phyloP scores from a whole-genome alignment of 2,329 filamentous ascomycete genomes.

The Penicillium sp. region DNA sequence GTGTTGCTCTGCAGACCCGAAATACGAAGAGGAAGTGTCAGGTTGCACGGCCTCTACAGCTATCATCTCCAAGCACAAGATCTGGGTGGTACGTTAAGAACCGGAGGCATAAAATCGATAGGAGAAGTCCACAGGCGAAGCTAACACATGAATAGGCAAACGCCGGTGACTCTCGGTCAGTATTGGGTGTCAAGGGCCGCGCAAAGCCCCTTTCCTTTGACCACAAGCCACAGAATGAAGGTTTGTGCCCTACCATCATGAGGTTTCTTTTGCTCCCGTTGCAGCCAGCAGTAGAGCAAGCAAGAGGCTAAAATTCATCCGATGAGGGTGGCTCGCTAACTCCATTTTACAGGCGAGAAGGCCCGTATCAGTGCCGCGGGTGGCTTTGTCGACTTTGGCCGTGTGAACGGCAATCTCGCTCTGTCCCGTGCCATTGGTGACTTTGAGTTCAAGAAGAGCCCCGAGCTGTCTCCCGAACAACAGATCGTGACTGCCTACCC shows the following conservation, averaged over 20 bases:
- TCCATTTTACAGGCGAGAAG: conserved; percentile 73
- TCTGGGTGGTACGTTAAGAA: conserved; percentile 78
- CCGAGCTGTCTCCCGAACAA: conserved; percentile 93
- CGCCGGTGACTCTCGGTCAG: conserved; percentile 91
- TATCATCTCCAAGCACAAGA: conserved; percentile 85
- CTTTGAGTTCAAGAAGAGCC: conserved; percentile 99
- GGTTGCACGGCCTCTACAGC: conserved; percentile 95
- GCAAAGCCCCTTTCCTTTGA: conserved; percentile 99
- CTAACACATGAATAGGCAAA: conserved; percentile 69
- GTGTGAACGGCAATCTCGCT: conserved; percentile 96
- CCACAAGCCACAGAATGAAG: conserved; percentile 98
- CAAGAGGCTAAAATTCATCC: background rate
- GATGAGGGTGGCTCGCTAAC: conserved; percentile 15
- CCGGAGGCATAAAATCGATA: background rate
- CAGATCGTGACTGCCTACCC: conserved; percentile 98
- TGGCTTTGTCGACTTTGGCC: conserved; percentile 96
- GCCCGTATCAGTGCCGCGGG: conserved; percentile 93
- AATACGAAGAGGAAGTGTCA: conserved; percentile 96
- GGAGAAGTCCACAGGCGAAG: conserved; percentile 24
- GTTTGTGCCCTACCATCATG: conserved; percentile 49
- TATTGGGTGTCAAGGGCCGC: conserved; percentile 92
- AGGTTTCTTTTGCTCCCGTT: background rate
- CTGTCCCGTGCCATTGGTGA: conserved; percentile 96
- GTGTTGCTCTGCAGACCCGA: conserved; percentile 68
- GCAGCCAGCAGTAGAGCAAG: background rate